A percentile compares a stretch with the other conserved stretches of the same genome.
Conservation (phyloP, 805 yeast genomes). For the Pichia thaimueangensis region DNA sequence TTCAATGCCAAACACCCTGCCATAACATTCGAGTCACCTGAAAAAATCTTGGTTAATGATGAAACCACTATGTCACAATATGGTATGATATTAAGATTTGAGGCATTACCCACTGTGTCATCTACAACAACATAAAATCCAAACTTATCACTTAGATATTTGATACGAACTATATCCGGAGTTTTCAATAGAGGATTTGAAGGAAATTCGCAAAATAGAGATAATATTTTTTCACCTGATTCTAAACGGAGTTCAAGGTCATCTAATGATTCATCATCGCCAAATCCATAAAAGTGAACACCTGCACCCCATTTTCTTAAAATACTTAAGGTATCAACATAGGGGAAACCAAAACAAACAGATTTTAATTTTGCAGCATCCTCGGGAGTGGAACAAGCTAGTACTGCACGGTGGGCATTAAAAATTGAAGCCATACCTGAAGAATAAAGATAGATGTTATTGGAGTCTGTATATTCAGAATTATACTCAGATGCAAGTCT, state of each 20-base stretch:
- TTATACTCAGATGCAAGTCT: slow-evolving; percentile 61
- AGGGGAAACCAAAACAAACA: slow-evolving; percentile 94
- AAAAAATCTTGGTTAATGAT: slow-evolving; percentile 85
- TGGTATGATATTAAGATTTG: slow-evolving; percentile 74
- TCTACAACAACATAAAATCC: slow-evolving; percentile 80
- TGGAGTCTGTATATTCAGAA: slow-evolving; percentile 30
- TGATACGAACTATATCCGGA: slow-evolving; percentile 65
- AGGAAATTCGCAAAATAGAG: slow-evolving; percentile 89
- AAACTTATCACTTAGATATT: slow-evolving; percentile 59
- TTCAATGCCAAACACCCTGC: slow-evolving; percentile 85
- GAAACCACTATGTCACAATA: slow-evolving; percentile 83
- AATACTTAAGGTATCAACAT: slow-evolving; percentile 85
- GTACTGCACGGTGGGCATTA: slow-evolving; percentile 55
- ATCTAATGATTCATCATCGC: slow-evolving; percentile 63
- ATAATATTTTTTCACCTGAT: slow-evolving; percentile 60
- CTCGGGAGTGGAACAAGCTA: slow-evolving; percentile 8
- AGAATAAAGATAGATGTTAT: slow-evolving; percentile 79
- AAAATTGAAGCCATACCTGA: slow-evolving; percentile 92
- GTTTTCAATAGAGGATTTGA: slow-evolving; percentile 88
- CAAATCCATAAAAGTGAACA: slow-evolving; percentile 76
- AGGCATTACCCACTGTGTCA: slow-evolving; percentile 90
- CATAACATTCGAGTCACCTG: slow-evolving; percentile 94
- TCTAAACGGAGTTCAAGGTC: slow-evolving; percentile 58
- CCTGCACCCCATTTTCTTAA: slow-evolving; percentile 90
- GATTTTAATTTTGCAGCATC: slow-evolving; percentile 40